Conservation (phyloP, 192 early-diverging fungal species). For the Backusella morwellensis region DNA sequence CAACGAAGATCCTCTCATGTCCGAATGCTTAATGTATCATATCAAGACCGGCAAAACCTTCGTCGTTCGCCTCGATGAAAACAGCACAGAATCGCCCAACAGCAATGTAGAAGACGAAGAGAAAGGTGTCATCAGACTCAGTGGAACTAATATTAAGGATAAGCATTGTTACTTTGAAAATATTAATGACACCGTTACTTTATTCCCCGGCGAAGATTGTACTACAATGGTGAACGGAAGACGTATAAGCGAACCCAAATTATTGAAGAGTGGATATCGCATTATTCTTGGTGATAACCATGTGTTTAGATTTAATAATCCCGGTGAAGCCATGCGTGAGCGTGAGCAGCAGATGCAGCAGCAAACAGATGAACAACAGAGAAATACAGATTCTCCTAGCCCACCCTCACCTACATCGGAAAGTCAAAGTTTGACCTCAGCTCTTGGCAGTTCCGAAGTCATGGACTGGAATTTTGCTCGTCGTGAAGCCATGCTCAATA, state of each 20-base stretch:
- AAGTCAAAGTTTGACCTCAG: neutral
- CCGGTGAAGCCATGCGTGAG: conserved; percentile 49
- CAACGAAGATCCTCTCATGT: conserved; percentile 87
- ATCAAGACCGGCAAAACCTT: conserved; percentile 70
- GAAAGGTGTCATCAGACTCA: conserved; percentile 47
- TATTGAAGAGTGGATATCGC: conserved; percentile 69
- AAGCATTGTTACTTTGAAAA: conserved; percentile 78
- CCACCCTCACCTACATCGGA: conserved; percentile 10
- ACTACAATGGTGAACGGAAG: conserved; percentile 81
- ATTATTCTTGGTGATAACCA: conserved; percentile 79
- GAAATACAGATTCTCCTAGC: neutral
- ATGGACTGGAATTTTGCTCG: conserved; percentile 79
- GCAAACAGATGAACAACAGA: neutral
- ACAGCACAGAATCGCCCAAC: conserved; percentile 12
- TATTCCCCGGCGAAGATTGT: conserved; percentile 55
- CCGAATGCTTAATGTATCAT: conserved; percentile 88
- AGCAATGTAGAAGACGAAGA: neutral
- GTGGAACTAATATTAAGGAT: conserved; percentile 57
- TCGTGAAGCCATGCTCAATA: conserved; percentile 61
- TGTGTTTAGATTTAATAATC: conserved; percentile 85
- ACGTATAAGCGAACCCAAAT: conserved; percentile 53
- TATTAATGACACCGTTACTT: conserved; percentile 51
- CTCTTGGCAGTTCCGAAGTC: conserved; percentile 36
- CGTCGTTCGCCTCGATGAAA: conserved; percentile 60
- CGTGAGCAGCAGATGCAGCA: conserved; percentile 28